phyloP scores from a whole-genome alignment of 2,329 filamentous ascomycete species.

The Aspergillus vadensis region DNA sequence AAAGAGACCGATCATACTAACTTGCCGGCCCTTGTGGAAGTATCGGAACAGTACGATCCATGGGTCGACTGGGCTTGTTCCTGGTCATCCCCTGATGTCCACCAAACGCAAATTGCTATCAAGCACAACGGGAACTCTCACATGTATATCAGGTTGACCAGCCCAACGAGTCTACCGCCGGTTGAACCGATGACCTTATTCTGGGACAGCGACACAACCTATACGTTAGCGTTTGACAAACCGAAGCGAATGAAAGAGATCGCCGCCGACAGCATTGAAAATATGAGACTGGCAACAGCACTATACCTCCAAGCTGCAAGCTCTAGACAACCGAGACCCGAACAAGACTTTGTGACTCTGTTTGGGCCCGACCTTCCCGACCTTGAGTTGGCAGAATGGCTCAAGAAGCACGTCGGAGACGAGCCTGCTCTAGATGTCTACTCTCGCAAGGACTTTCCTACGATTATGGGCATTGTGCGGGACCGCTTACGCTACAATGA shows the following conservation, averaged over 20 bases:
- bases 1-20: slow-evolving; percentile 12
- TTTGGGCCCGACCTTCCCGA: slow-evolving; percentile 29
- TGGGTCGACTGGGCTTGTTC: slow-evolving; percentile 31
- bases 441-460: slow-evolving; percentile 4
- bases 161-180: slow-evolving; percentile 20
- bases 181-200: slow-evolving; percentile 30
- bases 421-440: slow-evolving; percentile 28
- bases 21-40: slow-evolving; percentile 27
- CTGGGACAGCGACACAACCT: slow-evolving; percentile 30
- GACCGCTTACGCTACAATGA: slow-evolving; percentile 28
- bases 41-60: slow-evolving; percentile 34
- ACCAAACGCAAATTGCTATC: slow-evolving; percentile 28
- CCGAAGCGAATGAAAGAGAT: slow-evolving; percentile 12
- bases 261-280: slow-evolving; percentile 24
- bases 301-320: slow-evolving; percentile 31
- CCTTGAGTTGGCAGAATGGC: slow-evolving; percentile 25
- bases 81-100: slow-evolving; percentile 27
- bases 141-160: slow-evolving; percentile 24
- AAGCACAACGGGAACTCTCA: slow-evolving; percentile 17
- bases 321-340: slow-evolving; percentile 2
- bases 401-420: slow-evolving; percentile 22
- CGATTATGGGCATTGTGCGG: slow-evolving; percentile 29
- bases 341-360: slow-evolving; percentile 30
- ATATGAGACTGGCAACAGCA: slow-evolving; percentile 36
- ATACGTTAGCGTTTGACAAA: slow-evolving; percentile 23